These are phyloP conservation scores for Albifimbria verrucaria DNA, from an alignment of 2,329 filamentous ascomycete genomes.

Conservation along the genomic window DNA sequence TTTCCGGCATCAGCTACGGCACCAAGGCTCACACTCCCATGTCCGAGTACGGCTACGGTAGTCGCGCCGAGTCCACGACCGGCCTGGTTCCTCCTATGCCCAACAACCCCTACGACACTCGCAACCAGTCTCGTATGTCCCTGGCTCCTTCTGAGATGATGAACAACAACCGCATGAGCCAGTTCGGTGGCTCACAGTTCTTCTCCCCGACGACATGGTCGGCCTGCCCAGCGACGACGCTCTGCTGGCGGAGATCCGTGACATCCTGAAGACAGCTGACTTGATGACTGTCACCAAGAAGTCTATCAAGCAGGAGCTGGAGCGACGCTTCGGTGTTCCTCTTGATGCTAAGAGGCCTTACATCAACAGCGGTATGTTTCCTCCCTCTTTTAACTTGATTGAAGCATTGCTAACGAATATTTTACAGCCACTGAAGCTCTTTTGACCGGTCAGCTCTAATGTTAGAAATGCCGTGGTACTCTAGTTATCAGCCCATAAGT, in stretches of 20 bases:
- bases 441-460: slow-evolving; percentile 70
- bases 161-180: slow-evolving; percentile 54
- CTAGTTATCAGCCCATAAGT: too few species aligned
- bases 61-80: slow-evolving; percentile 54
- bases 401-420: slow-evolving; percentile 12
- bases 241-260: slow-evolving; percentile 86
- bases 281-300: slow-evolving; percentile 99
- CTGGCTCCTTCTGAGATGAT: slow-evolving; percentile 72
- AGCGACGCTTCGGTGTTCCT: slow-evolving; percentile 82
- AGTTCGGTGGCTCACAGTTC: slow-evolving; percentile 58
- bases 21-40: slow-evolving; percentile 69
- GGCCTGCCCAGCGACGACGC: slow-evolving; percentile 85
- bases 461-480: neutral
- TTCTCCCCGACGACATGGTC: slow-evolving; percentile 64
- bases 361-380: slow-evolving; percentile 80
- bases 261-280: slow-evolving; percentile 87
- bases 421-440: slow-evolving; percentile 70
- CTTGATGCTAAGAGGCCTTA: slow-evolving; percentile 88
- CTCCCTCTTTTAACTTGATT: neutral
- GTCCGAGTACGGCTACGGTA: slow-evolving; percentile 68
- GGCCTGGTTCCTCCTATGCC: slow-evolving; percentile 43
- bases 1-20: slow-evolving; percentile 91
- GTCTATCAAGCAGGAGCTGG: slow-evolving; percentile 89
- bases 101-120: slow-evolving; percentile 48
- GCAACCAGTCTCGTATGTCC: slow-evolving; percentile 67